Conservation (phyloP, 352 stramenopile species). For the Saprolegnia parasitica region DNA sequence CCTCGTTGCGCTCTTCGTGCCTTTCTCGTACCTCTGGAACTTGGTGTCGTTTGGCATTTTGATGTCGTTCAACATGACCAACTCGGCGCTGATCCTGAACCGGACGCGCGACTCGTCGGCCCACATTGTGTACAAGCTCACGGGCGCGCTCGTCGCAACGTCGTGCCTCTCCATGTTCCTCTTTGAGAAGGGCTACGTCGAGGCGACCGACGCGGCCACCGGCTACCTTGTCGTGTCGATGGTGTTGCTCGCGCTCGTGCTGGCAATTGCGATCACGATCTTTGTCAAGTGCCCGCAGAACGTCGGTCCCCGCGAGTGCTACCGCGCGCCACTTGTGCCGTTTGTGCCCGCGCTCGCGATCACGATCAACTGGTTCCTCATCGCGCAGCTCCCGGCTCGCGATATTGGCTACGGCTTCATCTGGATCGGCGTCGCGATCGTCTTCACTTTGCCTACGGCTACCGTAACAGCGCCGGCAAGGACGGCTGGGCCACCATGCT, state of each 20-base stretch:
- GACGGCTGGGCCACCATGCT: constrained; percentile 55
- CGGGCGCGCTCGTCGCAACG: constrained; percentile 36
- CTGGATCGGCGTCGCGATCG: constrained; percentile 63
- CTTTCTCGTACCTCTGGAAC: constrained; percentile 38
- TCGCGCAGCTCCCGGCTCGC: constrained; percentile 67
- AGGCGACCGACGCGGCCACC: constrained; percentile 15
- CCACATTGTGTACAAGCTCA: constrained; percentile 39
- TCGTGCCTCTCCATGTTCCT: constrained; percentile 47
- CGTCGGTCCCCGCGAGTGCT: constrained; percentile 40
- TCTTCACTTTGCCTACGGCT: constrained; percentile 64
- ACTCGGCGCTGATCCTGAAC: constrained; percentile 35
- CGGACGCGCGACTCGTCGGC: constrained; percentile 51
- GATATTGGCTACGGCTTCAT: constrained; percentile 59
- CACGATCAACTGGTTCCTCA: constrained; percentile 87
- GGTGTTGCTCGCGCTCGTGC: constrained; percentile 43
- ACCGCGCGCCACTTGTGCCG: constrained; percentile 59
- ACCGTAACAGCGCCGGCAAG: constrained; percentile 58
- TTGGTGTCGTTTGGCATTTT: constrained; percentile 46
- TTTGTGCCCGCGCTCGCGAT: constrained; percentile 73
- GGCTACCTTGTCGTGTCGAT: constrained; percentile 1
- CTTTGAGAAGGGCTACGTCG: constrained; percentile 68
- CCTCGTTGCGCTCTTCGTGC: constrained; percentile 33
- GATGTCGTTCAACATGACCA: constrained; percentile 47
- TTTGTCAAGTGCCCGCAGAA: constrained; percentile 61
- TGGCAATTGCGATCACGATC: constrained; percentile 36